phyloP scores from a whole-genome alignment of 306 rosid genomes.

The Sechiopsis laciniata region DNA sequence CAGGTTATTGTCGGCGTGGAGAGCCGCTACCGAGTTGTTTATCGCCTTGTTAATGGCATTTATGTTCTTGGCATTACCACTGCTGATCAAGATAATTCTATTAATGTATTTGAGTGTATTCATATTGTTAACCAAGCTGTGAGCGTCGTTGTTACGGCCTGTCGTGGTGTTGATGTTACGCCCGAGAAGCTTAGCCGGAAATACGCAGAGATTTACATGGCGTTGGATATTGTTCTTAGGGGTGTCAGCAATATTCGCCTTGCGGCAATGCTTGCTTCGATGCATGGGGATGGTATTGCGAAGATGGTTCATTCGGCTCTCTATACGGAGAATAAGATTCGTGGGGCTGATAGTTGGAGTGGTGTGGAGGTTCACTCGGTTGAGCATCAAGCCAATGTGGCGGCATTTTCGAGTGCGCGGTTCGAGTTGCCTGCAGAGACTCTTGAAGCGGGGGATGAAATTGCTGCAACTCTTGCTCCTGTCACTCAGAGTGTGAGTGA shows the following conservation, averaged over 20 bases:
- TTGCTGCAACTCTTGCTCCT: conserved; percentile 52
- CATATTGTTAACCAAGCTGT: conserved; percentile 90
- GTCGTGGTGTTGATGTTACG: conserved; percentile 90
- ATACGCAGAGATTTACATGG: conserved; percentile 95
- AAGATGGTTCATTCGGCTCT: conserved; percentile 91
- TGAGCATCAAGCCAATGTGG: conserved; percentile 57
- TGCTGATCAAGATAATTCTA: conserved; percentile 70
- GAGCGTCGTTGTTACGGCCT: conserved; percentile 68
- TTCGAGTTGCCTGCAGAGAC: conserved; percentile 80
- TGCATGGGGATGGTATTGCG: conserved; percentile 89
- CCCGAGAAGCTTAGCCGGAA: conserved; percentile 83
- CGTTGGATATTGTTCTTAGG: conserved; percentile 78
- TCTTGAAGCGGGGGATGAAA: conserved; percentile 70
- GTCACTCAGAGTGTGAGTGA: conserved; percentile 35
- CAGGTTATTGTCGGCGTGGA: conserved; percentile 91
- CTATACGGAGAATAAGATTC: conserved; percentile 76
- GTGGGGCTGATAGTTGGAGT: conserved; percentile 74
- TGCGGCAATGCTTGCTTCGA: conserved; percentile 80
- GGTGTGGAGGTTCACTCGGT: conserved; percentile 48
- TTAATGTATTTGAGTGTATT: conserved; percentile 86
- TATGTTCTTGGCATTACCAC: conserved; percentile 86
- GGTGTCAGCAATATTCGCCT: conserved; percentile 83
- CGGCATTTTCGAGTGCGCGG: conserved; percentile 43
- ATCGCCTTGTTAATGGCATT: conserved; percentile 81
- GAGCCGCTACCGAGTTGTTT: conserved; percentile 80